These are phyloP conservation scores for Pichia sp. DNA, from an alignment of 1,139 yeast genomes.

Conservation along the genomic window DNA sequence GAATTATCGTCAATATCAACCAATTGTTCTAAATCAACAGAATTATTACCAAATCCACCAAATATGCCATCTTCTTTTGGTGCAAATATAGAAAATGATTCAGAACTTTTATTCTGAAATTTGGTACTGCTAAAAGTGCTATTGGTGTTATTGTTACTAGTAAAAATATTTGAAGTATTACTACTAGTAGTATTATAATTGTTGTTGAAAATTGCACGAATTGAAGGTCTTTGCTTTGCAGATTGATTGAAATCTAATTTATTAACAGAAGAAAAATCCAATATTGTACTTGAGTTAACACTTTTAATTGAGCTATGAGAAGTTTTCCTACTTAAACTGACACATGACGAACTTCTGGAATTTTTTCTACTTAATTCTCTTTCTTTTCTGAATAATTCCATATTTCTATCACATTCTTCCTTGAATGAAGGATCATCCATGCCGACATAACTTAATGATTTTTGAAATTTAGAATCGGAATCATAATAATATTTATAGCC, in stretches of 20 bases:
- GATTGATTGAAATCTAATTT: slow-evolving; percentile 9
- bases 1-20: slow-evolving; percentile 14
- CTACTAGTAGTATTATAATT: neutral
- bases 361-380: slow-evolving; percentile 15
- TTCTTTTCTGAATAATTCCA: slow-evolving; percentile 61
- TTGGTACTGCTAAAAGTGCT: neutral
- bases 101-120: slow-evolving; percentile 4
- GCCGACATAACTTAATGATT: slow-evolving; percentile 73
- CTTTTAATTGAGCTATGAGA: slow-evolving; percentile 13
- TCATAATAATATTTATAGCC: slow-evolving; percentile 81
- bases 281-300: slow-evolving; percentile 5
- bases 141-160: neutral
- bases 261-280: slow-evolving; percentile 13
- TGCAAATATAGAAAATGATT: slow-evolving; percentile 2
- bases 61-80: slow-evolving; percentile 10
- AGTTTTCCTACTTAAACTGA: slow-evolving; percentile 12
- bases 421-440: slow-evolving; percentile 76
- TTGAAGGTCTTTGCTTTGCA: slow-evolving; percentile 7
- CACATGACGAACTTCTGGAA: slow-evolving; percentile 9
- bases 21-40: slow-evolving; percentile 21
- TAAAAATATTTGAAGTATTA: neutral
- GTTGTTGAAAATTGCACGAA: slow-evolving; percentile 3
- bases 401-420: slow-evolving; percentile 61
- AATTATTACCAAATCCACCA: slow-evolving; percentile 18
- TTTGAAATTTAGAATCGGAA: slow-evolving; percentile 17